Conservation (phyloP, 208 protist genomes). For the Leishmania tropica region DNA sequence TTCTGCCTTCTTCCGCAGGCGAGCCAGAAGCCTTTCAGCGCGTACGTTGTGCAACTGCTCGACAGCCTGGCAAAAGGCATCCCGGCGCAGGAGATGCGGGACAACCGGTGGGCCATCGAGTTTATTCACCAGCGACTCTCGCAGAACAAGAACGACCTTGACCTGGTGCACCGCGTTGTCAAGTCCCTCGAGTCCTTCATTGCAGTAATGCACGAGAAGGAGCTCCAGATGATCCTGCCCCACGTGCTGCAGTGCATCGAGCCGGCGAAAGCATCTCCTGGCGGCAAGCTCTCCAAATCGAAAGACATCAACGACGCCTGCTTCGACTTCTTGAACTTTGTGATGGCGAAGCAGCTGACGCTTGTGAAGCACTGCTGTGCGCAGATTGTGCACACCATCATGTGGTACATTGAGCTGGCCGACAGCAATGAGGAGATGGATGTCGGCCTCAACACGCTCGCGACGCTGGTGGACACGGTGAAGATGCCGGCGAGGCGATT, state of each 20-base stretch:
- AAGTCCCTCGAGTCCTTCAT: slow-evolving; percentile 88
- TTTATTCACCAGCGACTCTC: slow-evolving; percentile 91
- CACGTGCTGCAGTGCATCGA: slow-evolving; percentile 92
- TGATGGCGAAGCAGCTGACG: slow-evolving; percentile 78
- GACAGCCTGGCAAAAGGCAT: slow-evolving; percentile 78
- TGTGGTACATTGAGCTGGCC: slow-evolving; percentile 87
- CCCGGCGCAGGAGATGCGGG: slow-evolving; percentile 85
- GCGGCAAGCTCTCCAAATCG: slow-evolving; percentile 44
- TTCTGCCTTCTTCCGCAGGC: slow-evolving; percentile 86
- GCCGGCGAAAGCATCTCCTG: slow-evolving; percentile 49
- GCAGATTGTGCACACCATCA: slow-evolving; percentile 86
- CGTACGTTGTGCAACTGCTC: slow-evolving; percentile 84
- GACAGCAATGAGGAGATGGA: slow-evolving; percentile 81
- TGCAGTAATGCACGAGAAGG: slow-evolving; percentile 85
- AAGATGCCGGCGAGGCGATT: slow-evolving; percentile 77
- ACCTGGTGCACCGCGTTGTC: slow-evolving; percentile 80
- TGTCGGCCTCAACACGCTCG: slow-evolving; percentile 75
- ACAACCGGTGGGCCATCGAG: slow-evolving; percentile 88
- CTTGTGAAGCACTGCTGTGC: slow-evolving; percentile 86
- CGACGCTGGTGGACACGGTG: slow-evolving; percentile 72
- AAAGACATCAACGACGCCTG: slow-evolving; percentile 88
- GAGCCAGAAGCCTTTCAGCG: slow-evolving; percentile 82
- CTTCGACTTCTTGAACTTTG: slow-evolving; percentile 86
- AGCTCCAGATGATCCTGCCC: slow-evolving; percentile 83
- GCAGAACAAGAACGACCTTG: slow-evolving; percentile 85